A percentile compares a stretch with the other conserved stretches of the same genome.
Conservation (phyloP, 345 rosid species). For the Gossypium turneri region DNA sequence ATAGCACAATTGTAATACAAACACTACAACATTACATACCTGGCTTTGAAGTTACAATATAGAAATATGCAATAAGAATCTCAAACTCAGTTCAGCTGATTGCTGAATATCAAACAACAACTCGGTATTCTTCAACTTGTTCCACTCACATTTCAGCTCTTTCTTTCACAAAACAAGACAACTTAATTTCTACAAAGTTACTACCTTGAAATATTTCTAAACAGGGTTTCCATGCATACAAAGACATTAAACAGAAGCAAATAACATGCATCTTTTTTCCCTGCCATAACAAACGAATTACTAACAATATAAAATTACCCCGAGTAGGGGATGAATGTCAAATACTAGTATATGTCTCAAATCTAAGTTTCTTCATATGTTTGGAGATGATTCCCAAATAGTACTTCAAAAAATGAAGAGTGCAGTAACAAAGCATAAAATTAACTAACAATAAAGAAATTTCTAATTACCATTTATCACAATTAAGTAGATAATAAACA, state of each 20-base stretch:
- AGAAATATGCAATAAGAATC: not conserved
- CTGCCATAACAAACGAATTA: not conserved
- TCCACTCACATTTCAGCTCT: not conserved
- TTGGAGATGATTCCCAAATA: not conserved
- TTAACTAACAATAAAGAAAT: not conserved
- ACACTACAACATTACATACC: not conserved
- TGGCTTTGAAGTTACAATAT: not conserved
- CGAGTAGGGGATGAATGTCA: not conserved
- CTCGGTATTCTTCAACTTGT: not conserved
- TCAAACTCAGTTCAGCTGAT: not conserved
- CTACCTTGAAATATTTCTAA: not conserved
- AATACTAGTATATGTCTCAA: not conserved
- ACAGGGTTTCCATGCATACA: not conserved
- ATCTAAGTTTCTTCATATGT: not conserved
- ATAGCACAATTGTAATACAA: not conserved
- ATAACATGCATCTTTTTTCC: not conserved
- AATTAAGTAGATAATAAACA: not conserved
- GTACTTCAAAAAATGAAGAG: not conserved
- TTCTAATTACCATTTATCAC: not conserved
- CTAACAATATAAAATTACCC: not conserved
- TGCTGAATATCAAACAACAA: not conserved
- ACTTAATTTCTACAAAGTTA: not conserved
- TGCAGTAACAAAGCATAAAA: not conserved
- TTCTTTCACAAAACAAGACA: not conserved
- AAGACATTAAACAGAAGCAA: not conserved